Base-by-base conservation (phyloP, 805 yeast genomes). In the Candida parachauliodes region DNA sequence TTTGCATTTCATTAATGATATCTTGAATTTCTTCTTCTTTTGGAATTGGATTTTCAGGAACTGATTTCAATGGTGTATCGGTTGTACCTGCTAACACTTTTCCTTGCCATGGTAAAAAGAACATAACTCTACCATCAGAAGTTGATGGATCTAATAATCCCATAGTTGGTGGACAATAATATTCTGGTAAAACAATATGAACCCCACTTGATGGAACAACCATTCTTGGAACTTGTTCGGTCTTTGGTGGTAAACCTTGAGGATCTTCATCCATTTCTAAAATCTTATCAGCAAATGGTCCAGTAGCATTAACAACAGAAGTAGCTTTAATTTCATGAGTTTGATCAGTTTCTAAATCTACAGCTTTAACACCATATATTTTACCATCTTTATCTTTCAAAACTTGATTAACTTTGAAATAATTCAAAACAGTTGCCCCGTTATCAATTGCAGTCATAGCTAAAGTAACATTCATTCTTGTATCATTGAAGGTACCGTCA, bases 91-190 rank as follows among this genome's bases (percentile, higher is more conserved):
- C 96, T 48, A 89, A 72, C 23, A 89, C 95, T 60, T 88, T 85
- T 5, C 96, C 96, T 70, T 88, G 96, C 97, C 97, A 89, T 50
- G 98, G 98, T 60, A 89, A 72, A 71, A 91, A 89, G 68, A 89
- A 89, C 84, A 91, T 85, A 37, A 89, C 97, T 64, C 98, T 80
- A 41, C 97, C 97, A 59, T 89, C 98, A 23, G 91, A 71, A 33
- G 98, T 89, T 32, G 86, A 76, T 32, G 96, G 95, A 63, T 89
- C 97, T 42, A 89, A 72, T 46, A 89, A 72, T 46, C 98, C 98
- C 74, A 87, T 76, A 46, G 80, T 80, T 56, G 76, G 75, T 37
- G 97, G 94, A 62, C 94, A 83, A 66, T 87, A 89, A 72, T 76
- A 89, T 48, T 89, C 95, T 17, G 98, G 98, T 47, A 89, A 74